Base-by-base conservation (phyloP, 2,329 filamentous ascomycete genomes). In the Aspergillus calidoustus region DNA sequence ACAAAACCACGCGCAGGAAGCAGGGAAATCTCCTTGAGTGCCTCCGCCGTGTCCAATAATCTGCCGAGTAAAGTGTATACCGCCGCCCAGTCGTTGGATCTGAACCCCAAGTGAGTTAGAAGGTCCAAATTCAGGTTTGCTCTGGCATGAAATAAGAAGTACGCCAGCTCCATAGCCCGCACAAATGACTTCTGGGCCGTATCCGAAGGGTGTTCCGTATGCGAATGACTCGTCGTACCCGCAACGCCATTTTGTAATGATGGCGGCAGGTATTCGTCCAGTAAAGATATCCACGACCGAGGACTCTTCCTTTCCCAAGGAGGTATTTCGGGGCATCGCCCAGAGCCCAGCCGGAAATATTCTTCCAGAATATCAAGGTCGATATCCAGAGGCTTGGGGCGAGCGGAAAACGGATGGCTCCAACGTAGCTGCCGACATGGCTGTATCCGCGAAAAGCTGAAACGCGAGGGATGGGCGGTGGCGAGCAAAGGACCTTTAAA, bases 71-170 rank as follows among this genome's bases (percentile, higher is more conserved):
- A 66, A 51, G 72, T 69, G 57, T 79, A 65, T 30, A 80, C 79
- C 17, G 74, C 76, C 56, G 76, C 65, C 77, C 79, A 80, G 63
- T 79, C 74, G 28, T 74, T 71, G 61, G 76, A 65, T 19, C 71
- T 67, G 48, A 80, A 75, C 1, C 77, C 79, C 54, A 82, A 66
- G 62, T 79, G 74, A 11, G 68, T 67, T 44, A 82, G 63, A 38
- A 81, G 67, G 67, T 82, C 76, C 9, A 77, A 46, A 25, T 71
- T 62, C 17, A 64, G 65, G 23, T 67, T 53, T 13, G 48, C 57
- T 34, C 74, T 73, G 11, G 76, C 74, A 57, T 72, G 61, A 49
- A 60, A 70, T 38, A 80, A 64, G 19, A 76, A 63, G 13, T 68
- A 69, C 31, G 75, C 66, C 59, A 81, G 62, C 41, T 70, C 67